These are phyloP conservation scores for Penicillium paradoxum DNA, from an alignment of 495 filamentous ascomycete species.

Conservation along the genomic window DNA sequence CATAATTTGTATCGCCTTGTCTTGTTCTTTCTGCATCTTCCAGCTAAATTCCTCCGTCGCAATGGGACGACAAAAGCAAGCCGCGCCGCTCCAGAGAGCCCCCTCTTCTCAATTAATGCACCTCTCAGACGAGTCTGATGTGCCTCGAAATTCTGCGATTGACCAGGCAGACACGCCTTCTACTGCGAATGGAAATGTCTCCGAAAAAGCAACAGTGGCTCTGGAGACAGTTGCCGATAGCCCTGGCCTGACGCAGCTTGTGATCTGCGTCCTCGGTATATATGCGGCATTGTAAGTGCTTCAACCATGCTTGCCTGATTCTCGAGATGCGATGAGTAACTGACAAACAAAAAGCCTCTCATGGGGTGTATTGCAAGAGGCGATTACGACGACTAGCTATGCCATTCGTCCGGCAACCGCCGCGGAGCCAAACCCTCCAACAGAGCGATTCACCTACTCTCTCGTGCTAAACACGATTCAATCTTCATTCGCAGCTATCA, in stretches of 20 bases:
- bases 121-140: slow-evolving; percentile 27
- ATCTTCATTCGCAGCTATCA: slow-evolving; percentile 78
- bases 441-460: slow-evolving; percentile 78
- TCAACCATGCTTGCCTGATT: not conserved
- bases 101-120: slow-evolving; percentile 58
- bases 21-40: slow-evolving; percentile 1
- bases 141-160: slow-evolving; percentile 26
- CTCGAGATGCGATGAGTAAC: not conserved
- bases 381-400: slow-evolving; percentile 93
- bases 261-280: slow-evolving; percentile 86
- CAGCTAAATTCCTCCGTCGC: slow-evolving; percentile 1
- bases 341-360: slow-evolving; percentile 60
- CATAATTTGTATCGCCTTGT: not conserved
- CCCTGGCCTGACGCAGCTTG: slow-evolving; percentile 62
- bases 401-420: slow-evolving; percentile 34
- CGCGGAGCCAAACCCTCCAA: slow-evolving; percentile 47
- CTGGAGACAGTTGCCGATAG: slow-evolving; percentile 31
- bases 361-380: slow-evolving; percentile 95
- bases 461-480: slow-evolving; percentile 96
- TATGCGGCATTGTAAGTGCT: slow-evolving; percentile 85
- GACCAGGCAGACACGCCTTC: slow-evolving; percentile 14
- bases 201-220: slow-evolving; percentile 23
- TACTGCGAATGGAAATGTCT: slow-evolving; percentile 36
- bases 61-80: slow-evolving; percentile 73
- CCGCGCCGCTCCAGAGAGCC: slow-evolving; percentile 59